These are phyloP conservation scores for Mortierella antarctica DNA, from an alignment of 192 early-diverging fungal species.

Conservation along the genomic window DNA sequence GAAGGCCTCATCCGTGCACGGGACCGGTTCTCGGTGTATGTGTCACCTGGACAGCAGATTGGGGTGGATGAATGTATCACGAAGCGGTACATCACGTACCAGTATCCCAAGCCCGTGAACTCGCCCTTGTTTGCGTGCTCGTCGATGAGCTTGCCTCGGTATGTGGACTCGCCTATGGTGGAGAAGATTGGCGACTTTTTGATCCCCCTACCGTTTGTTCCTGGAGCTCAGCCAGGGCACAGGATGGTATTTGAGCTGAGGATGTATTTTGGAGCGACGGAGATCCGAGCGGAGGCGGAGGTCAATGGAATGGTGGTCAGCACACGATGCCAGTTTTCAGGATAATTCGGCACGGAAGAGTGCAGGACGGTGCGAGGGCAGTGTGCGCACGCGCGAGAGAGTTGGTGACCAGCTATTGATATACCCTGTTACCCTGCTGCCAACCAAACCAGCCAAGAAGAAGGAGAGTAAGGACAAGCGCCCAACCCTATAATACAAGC, in stretches of 20 bases:
- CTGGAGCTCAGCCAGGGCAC: slow-evolving; percentile 38
- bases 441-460: too few species aligned
- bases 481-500: too few species aligned
- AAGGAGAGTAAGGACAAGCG: too few species aligned
- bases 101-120: slow-evolving; percentile 51
- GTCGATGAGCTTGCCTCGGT: slow-evolving; percentile 30
- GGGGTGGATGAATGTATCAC: slow-evolving; percentile 49
- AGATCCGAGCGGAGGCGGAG: slow-evolving; percentile 63
- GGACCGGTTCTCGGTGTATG: slow-evolving; percentile 62
- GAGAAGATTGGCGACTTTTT: slow-evolving; percentile 52
- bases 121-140: slow-evolving; percentile 48
- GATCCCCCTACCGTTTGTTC: slow-evolving; percentile 49
- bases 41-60: slow-evolving; percentile 56
- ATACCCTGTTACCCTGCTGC: background rate
- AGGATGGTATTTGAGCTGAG: slow-evolving; percentile 44
- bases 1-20: slow-evolving; percentile 55
- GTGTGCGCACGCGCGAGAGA: background rate
- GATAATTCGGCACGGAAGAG: slow-evolving; percentile 3
- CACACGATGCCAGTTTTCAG: slow-evolving; percentile 44
- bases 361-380: background rate
- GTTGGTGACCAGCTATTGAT: background rate
- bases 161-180: slow-evolving; percentile 41
- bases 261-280: slow-evolving; percentile 65
- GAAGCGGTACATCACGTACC: slow-evolving; percentile 48
- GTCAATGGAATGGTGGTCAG: slow-evolving; percentile 53